Percentiles rank a stretch among this genome's conserved stretches.
These are phyloP conservation scores for Penicillium sclerotiorum DNA, from an alignment of 2,329 filamentous ascomycete species.

Conservation along the genomic window DNA sequence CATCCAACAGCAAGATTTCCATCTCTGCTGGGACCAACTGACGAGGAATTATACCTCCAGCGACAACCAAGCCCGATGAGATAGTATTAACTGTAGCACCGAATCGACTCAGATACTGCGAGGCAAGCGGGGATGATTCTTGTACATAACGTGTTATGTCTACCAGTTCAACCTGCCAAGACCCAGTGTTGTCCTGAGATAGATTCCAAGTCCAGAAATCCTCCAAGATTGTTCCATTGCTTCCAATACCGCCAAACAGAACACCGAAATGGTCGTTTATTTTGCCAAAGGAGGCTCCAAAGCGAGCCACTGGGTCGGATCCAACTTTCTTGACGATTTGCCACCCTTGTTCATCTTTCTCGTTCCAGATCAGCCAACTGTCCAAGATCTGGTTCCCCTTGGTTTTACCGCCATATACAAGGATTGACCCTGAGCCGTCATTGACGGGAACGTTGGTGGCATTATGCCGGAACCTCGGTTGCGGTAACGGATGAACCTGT, in stretches of 20 bases:
- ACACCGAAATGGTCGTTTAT: constrained; percentile 58
- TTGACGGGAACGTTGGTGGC: constrained; percentile 52
- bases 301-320: constrained; percentile 52
- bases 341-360: constrained; percentile 52
- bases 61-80: constrained; percentile 50
- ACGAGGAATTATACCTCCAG: constrained; percentile 53
- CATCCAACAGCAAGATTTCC: constrained; percentile 55
- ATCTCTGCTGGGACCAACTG: constrained; percentile 46
- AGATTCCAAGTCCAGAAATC: constrained; percentile 69
- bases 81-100: constrained; percentile 56
- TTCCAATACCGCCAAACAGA: constrained; percentile 70
- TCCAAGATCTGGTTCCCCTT: constrained; percentile 53
- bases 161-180: constrained; percentile 25
- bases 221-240: constrained; percentile 63
- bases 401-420: constrained; percentile 66
- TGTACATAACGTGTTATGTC: constrained; percentile 30
- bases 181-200: constrained; percentile 40
- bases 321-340: constrained; percentile 41
- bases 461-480: constrained; percentile 75
- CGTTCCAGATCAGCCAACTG: constrained; percentile 59
- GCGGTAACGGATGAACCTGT: constrained; percentile 65
- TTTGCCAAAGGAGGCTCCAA: constrained; percentile 56
- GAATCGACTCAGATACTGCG: constrained; percentile 45
- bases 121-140: constrained; percentile 27
- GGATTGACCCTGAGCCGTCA: constrained; percentile 45